Conservation (phyloP, 164 flowering plant genomes). For the Chloranthus sessilifolius region DNA sequence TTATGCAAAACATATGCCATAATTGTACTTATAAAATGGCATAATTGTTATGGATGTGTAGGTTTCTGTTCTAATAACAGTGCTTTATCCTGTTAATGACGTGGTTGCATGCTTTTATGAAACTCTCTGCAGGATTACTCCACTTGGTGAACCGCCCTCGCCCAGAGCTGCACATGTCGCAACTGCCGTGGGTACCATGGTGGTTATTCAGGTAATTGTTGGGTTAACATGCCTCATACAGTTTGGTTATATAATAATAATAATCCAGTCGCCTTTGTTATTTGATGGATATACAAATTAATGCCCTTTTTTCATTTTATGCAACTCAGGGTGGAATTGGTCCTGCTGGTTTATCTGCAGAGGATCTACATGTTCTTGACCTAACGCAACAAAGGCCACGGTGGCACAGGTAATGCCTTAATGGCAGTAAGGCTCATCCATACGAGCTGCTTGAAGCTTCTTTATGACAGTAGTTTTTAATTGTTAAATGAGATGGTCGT, state of each 20-base stretch:
- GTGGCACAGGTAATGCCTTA: slow-evolving; percentile 78
- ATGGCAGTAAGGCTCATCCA: neutral
- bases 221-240: neutral
- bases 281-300: neutral
- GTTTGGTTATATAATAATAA: slow-evolving; percentile 1
- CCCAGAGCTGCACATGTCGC: slow-evolving; percentile 99
- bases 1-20: too few species aligned
- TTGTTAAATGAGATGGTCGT: slow-evolving; percentile 5
- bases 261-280: too few species aligned
- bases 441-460: neutral
- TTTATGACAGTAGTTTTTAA: neutral
- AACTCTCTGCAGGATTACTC: slow-evolving; percentile 57
- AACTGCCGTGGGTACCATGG: slow-evolving; percentile 99
- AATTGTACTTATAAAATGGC: too few species aligned
- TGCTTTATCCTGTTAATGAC: neutral
- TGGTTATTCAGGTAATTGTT: slow-evolving; percentile 84
- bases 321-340: slow-evolving; percentile 91
- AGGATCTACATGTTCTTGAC: slow-evolving; percentile 99
- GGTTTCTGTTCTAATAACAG: neutral
- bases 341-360: slow-evolving; percentile 98
- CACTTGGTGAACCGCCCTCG: slow-evolving; percentile 97
- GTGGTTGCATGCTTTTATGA: slow-evolving; percentile 5
- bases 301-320: slow-evolving; percentile 7
- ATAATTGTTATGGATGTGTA: too few species aligned
- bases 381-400: slow-evolving; percentile 95